A percentile compares a stretch with the other conserved stretches of the same genome.
Conservation (phyloP, 495 filamentous ascomycete genomes). For the Tuber brumale region DNA sequence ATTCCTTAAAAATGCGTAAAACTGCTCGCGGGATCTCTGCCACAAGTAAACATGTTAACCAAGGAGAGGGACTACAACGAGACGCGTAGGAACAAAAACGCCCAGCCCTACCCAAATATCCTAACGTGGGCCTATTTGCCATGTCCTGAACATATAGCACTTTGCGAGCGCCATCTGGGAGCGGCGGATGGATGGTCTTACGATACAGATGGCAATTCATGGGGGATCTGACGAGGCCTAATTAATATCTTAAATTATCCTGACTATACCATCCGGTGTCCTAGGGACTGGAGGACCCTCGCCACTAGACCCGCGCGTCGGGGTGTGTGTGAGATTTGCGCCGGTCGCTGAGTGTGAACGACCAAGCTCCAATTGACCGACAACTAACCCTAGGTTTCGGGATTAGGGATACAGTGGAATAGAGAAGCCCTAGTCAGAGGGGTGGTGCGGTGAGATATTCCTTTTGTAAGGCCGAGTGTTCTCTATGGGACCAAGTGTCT, state of each 20-base stretch:
- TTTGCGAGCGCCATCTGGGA: not conserved
- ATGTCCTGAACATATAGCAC: not conserved
- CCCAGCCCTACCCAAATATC: not conserved
- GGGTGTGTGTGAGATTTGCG: not conserved
- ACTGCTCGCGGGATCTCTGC: not conserved
- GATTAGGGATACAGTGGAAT: not conserved
- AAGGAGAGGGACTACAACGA: not conserved
- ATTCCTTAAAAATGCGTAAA: not conserved
- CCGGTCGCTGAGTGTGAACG: not conserved
- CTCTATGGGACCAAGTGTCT: not conserved
- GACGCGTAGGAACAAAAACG: not conserved
- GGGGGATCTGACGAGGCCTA: not conserved
- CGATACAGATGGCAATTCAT: not conserved
- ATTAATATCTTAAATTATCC: not conserved
- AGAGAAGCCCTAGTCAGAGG: not conserved
- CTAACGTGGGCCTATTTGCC: not conserved
- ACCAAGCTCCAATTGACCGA: not conserved
- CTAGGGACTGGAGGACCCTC: not conserved
- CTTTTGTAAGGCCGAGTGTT: not conserved
- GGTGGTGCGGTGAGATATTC: not conserved
- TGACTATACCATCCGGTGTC: no score
- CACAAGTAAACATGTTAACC: not conserved
- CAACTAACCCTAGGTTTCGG: not conserved
- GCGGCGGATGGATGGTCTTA: not conserved
- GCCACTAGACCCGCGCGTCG: not conserved